Evolutionary conservation across 371 early-diverging fungal genomes (phyloP), one percentile per base, ranked within the genome.

Genomic region (Mucor plumbeus): DNA sequence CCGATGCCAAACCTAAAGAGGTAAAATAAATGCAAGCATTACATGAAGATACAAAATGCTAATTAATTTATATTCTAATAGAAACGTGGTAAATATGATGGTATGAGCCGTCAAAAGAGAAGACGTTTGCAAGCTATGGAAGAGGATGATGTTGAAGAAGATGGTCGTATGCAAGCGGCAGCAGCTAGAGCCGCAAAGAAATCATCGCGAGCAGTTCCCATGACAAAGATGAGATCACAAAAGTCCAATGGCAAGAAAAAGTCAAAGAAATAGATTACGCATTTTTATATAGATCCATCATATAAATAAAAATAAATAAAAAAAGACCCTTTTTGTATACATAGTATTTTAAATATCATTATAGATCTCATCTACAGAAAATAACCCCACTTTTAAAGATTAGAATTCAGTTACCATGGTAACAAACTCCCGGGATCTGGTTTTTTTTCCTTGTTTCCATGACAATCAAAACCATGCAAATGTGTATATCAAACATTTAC

Each of bases 41-140:
- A 19, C 21, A 26, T 50, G n/a, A 11, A 1, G 26, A 50, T 26
- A 19, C 11, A 8, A 4, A 17, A 21, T 11, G 9, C 10, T 50
- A 10, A 50, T 21, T 11, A 3, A 1, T 26, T 26, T 26, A 26
- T 50, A 19, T 19, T 21, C n/a, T 11, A 10, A 50, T 50, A 50
- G 26, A 88, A 88, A 63, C 87, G 88, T 8, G 85, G 80, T 63
- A 84, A 84, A 67, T 85, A 85, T 65, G 87, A 81, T 39, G 93
- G 93, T 41, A 85, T 93, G 76, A 85, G 87, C 17, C 82, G 93
- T 39, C 76, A 79, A 41, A 88, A 91, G 81, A 80, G 83, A 71
- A 84, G 92, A 71, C 70, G 84, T 36, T 65, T 82, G 33, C 80
- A 87, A 69, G 73, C 84, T 14, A 73, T 82, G 38, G 88, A 90